Conservation (phyloP, 169 alveolate genomes). For the Eimeria necatrix region DNA sequence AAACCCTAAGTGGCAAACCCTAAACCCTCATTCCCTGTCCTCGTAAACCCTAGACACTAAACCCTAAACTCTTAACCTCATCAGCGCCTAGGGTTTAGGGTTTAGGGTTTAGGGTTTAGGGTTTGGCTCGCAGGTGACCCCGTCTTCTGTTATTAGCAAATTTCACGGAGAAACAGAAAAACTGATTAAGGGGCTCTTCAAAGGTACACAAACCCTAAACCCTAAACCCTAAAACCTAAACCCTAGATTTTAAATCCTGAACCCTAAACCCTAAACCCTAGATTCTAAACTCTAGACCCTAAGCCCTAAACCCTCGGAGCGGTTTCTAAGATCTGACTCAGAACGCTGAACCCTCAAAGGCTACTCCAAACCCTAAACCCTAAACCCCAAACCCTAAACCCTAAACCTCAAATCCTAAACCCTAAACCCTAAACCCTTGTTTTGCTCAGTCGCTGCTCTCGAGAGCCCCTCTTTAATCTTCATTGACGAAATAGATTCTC, state of each 20-base stretch:
- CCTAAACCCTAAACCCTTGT: background rate
- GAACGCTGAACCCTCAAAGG: background rate
- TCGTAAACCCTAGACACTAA: conserved; percentile 17
- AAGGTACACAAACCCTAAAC: conserved; percentile 36
- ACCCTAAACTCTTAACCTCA: background rate
- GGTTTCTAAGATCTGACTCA: too few species aligned
- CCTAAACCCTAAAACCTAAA: background rate
- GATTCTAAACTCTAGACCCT: background rate
- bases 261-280: too few species aligned
- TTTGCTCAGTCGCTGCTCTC: conserved; percentile 89
- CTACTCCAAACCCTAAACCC: background rate
- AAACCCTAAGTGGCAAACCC: too few species aligned
- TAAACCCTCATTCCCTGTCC: background rate
- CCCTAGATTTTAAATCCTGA: too few species aligned
- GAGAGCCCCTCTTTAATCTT: conserved; percentile 95
- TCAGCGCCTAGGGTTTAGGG: background rate
- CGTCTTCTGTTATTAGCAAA: conserved; percentile 95
- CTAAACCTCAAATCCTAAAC: too few species aligned
- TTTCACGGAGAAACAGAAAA: conserved; percentile 97
- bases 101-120: background rate
- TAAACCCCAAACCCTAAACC: too few species aligned
- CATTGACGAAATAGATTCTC: conserved; percentile 97
- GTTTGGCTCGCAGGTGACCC: conserved; percentile 87
- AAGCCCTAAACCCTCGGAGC: background rate
- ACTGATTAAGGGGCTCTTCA: conserved; percentile 93